These are phyloP conservation scores for Phragmites australis DNA, from an alignment of 176 grass and related monocot species.

Conservation along the genomic window DNA sequence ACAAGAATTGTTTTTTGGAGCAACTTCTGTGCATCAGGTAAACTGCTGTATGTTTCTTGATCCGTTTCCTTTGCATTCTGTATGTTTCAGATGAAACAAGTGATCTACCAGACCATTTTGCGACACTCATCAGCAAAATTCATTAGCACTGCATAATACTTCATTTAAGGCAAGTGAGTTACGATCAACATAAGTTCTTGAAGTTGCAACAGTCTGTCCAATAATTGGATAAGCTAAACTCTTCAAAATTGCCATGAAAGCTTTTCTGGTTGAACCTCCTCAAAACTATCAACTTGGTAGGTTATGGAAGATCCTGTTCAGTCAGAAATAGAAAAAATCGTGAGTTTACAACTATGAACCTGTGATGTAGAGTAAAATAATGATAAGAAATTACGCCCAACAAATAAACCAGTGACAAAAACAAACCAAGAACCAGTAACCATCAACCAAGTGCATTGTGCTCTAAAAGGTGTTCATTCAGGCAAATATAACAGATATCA, in stretches of 20 bases:
- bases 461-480: neutral
- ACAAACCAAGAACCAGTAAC: neutral
- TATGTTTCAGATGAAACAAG: no score
- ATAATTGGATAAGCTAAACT: conserved; percentile 17
- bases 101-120: neutral
- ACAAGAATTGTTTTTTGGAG: no score
- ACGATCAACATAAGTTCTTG: neutral
- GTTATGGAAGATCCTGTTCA: neutral
- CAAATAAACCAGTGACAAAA: neutral
- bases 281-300: neutral
- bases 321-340: neutral
- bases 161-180: conserved; percentile 23
- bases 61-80: no score
- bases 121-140: neutral
- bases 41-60: no score
- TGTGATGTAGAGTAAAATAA: neutral
- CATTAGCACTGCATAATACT: neutral
- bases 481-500: neutral
- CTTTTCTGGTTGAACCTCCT: neutral
- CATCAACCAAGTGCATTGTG: neutral
- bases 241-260: neutral
- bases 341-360: neutral
- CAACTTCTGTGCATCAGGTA: no score
- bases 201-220: conserved; percentile 24
- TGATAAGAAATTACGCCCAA: neutral